Evolutionary conservation across 2,329 filamentous ascomycete genomes (phyloP).

Genomic region (Karstenula rhodostoma): DNA sequence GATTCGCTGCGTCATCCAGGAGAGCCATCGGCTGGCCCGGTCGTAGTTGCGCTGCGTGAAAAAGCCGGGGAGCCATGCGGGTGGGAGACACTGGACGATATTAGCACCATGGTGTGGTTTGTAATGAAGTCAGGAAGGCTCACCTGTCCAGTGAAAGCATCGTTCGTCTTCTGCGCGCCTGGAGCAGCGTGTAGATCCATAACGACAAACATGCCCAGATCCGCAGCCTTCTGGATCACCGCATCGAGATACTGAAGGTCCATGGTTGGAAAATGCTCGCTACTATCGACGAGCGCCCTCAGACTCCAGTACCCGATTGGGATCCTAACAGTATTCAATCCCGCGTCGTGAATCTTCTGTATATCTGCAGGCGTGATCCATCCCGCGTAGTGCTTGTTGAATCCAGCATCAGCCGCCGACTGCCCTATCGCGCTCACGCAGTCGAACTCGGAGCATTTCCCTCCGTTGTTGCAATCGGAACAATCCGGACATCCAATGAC

Average conservation of each 20-base stretch:
- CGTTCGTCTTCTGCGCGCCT: conserved; percentile 57
- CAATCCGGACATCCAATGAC: conserved; percentile 55
- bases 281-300: conserved; percentile 58
- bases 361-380: conserved; percentile 62
- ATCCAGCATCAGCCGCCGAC: conserved; percentile 55
- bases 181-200: conserved; percentile 63
- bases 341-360: conserved; percentile 57
- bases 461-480: conserved; percentile 2
- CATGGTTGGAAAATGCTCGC: conserved; percentile 62
- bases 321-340: conserved; percentile 64
- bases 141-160: conserved; percentile 59
- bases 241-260: conserved; percentile 58
- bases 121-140: conserved; percentile 9
- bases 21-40: conserved; percentile 63
- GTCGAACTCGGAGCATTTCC: conserved; percentile 60
- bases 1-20: conserved; percentile 63
- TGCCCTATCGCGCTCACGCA: conserved; percentile 61
- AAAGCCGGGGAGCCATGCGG: conserved; percentile 56
- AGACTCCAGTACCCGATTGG: conserved; percentile 66
- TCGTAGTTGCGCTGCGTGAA: conserved; percentile 65
- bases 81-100: conserved; percentile 26
- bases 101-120: background rate
- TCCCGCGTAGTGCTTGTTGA: conserved; percentile 59
- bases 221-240: conserved; percentile 58
- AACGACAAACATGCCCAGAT: conserved; percentile 62